Evolutionary conservation across 2,329 filamentous ascomycete species (phyloP).

Genomic region (Fusarium heterosporum): DNA sequence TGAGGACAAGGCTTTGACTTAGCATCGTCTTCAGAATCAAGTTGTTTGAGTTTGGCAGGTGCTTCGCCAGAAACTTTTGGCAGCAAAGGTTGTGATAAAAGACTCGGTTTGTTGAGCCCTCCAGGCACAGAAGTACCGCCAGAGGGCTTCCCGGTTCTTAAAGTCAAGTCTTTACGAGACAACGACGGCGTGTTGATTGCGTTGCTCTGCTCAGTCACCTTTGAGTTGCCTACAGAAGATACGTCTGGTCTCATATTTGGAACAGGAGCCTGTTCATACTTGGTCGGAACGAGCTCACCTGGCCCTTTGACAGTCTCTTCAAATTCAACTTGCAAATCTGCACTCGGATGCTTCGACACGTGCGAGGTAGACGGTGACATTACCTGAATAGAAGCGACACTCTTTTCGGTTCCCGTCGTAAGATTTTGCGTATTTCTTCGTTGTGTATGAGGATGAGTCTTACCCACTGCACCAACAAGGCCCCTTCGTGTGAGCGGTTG

Average conservation of each 20-base stretch:
- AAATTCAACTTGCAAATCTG: background rate
- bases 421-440: background rate
- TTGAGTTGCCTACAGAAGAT: background rate
- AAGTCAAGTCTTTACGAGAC: background rate
- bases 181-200: background rate
- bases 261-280: conserved; percentile 2
- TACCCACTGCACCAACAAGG: background rate
- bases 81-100: background rate
- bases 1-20: background rate
- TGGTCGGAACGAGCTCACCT: background rate
- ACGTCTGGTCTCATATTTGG: conserved; percentile 6
- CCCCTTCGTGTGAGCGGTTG: background rate
- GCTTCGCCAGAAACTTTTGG: background rate
- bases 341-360: background rate
- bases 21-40: background rate
- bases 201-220: conserved; percentile 4
- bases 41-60: background rate
- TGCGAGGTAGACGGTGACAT: background rate
- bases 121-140: background rate
- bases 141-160: background rate
- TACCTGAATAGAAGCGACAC: background rate
- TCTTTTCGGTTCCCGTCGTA: background rate
- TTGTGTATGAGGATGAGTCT: background rate
- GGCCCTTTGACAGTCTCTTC: background rate
- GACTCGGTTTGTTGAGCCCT: background rate